Base-by-base conservation (phyloP, 2,329 filamentous ascomycete genomes). In the Cyanodermella asteris region DNA sequence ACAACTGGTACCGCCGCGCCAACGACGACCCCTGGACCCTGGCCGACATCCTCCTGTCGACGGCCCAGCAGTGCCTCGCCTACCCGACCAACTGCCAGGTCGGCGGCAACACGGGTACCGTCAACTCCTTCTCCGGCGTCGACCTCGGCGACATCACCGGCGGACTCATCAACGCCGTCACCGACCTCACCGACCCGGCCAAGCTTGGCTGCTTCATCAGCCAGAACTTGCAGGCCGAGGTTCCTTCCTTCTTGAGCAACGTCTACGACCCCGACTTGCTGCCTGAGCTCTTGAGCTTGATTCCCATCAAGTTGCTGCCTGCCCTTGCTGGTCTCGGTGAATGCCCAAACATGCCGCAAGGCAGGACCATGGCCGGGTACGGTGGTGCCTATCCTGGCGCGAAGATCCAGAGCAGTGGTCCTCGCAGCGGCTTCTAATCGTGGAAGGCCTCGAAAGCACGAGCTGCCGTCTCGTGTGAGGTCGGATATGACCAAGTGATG, bases 51-150 rank as follows among this genome's bases (percentile, higher is more conserved):
- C 42, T 41, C 5, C 25, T 14, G 5, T 42, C 56, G 36, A 55
- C 56, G 19, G 29, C 51, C 3, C 35, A 36, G 2, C 43, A 47
- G 43, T 56, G 56, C 30, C 30, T 47, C 11, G 35, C 43, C 31
- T 41, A 50, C 27, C 51, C 53, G 4, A 50, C 54, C 9, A 36
- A 49, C 1, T 54, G 38, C 37, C 17, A 43, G 42, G 39, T 56
- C 22, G 52, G 53, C 20, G 51, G 53, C 20, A 49, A 47, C 20
- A 48, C 47, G 5, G 50, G 43, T 17, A 29, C 9, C 7, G 33
- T 38, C 10, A 36, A 44, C 29, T 33, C 32, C 11, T 45, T 45
- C 17, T 24, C 32, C 2, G 38, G 37, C 2, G 25, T 49, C 13
- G 36, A 51, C 25, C 32, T 49, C 3, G 31, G 27, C 9, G 35